These are phyloP conservation scores for Pseudogymnoascus sp. DNA, from an alignment of 2,329 filamentous ascomycete genomes.

Conservation along the genomic window DNA sequence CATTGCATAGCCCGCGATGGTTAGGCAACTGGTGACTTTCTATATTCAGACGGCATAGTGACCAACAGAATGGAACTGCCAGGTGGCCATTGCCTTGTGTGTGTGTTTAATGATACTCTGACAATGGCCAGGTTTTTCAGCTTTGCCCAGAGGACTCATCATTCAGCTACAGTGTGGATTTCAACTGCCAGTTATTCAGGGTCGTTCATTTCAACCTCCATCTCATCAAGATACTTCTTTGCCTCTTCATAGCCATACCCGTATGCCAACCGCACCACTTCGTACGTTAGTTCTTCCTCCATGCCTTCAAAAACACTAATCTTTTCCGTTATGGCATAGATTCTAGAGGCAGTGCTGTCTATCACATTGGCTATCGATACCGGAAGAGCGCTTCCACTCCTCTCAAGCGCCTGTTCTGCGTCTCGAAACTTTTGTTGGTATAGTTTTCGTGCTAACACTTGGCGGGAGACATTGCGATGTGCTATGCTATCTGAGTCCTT, in stretches of 20 bases:
- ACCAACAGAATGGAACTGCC: neutral
- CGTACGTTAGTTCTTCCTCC: neutral
- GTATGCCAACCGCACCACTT: neutral
- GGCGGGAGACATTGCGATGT: neutral
- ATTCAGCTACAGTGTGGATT: neutral
- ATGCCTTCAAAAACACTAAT: neutral
- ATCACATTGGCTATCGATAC: neutral
- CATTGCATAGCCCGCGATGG: neutral
- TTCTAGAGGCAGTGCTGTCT: neutral
- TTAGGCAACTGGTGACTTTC: neutral
- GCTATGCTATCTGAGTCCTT: neutral
- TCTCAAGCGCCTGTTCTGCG: neutral
- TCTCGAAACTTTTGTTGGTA: neutral
- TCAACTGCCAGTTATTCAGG: neutral
- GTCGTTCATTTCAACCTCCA: neutral
- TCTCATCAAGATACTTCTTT: neutral
- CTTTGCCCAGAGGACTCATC: neutral
- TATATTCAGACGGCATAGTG: neutral
- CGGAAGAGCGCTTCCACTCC: neutral
- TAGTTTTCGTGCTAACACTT: neutral
- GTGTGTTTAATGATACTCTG: neutral
- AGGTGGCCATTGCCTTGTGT: neutral
- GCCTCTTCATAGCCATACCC: neutral
- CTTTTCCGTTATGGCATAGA: neutral
- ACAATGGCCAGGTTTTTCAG: neutral